Conservation (phyloP, 2,329 filamentous ascomycete genomes). For the Didymella keratinophila region DNA sequence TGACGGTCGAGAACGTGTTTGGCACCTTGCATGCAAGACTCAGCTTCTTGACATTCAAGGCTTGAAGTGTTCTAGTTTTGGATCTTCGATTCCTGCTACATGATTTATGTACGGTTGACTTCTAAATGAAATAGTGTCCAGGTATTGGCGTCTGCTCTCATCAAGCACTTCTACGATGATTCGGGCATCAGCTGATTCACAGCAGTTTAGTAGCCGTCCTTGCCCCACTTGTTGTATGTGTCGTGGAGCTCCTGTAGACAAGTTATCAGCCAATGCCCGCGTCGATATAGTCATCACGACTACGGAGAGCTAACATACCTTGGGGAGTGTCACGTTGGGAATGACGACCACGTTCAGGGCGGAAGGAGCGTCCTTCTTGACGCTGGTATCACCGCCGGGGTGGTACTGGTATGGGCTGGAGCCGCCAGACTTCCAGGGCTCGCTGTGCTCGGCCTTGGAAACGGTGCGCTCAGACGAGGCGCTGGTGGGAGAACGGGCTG, state of each 20-base stretch:
- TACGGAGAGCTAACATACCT: conserved; percentile 51
- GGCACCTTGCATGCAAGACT: neutral
- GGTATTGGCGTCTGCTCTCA: conserved; percentile 20
- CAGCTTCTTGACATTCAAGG: neutral
- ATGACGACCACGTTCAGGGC: conserved; percentile 95
- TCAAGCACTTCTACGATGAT: conserved; percentile 19
- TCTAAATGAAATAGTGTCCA: conserved; percentile 21
- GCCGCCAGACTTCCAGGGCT: conserved; percentile 84
- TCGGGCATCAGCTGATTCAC: conserved; percentile 3
- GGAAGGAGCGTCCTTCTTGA: conserved; percentile 89
- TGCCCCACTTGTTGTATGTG: conserved; percentile 99
- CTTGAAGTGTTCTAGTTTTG: conserved; percentile 2
- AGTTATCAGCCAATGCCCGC: conserved; percentile 11
- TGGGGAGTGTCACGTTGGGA: conserved; percentile 90
- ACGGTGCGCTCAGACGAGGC: conserved; percentile 83
- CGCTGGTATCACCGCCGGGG: conserved; percentile 81
- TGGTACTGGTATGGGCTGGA: conserved; percentile 69
- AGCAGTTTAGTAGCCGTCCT: conserved; percentile 76
- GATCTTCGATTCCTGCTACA: conserved; percentile 21
- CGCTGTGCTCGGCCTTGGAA: conserved; percentile 75
- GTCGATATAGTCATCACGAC: conserved; percentile 3
- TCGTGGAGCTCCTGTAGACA: conserved; percentile 80
- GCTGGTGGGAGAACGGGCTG: conserved; percentile 84
- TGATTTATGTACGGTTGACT: conserved; percentile 31
- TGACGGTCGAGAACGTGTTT: neutral